Conservation (phyloP, 352 stramenopile species). For the Blastocystis hominis region DNA sequence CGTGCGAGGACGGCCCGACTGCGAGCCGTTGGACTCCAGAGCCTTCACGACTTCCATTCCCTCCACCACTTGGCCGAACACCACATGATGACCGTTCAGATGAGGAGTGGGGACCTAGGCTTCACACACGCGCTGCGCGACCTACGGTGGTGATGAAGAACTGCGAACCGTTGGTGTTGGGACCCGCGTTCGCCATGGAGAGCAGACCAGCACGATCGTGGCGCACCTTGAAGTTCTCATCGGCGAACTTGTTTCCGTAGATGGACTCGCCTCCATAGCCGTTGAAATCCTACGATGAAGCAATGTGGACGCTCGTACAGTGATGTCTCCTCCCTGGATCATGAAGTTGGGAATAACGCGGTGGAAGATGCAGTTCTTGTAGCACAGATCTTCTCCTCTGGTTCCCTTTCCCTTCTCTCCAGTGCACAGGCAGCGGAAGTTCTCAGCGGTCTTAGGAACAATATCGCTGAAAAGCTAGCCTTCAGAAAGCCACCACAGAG, state of each 20-base stretch:
- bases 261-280: conserved; percentile 64
- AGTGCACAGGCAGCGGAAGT: conserved; percentile 91
- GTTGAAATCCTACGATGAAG: conserved; percentile 54
- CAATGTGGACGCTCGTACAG: conserved; percentile 65
- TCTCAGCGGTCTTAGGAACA: conserved; percentile 92
- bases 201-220: conserved; percentile 84
- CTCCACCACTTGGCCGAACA: conserved; percentile 92
- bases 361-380: conserved; percentile 81
- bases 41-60: conserved; percentile 88
- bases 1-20: conserved; percentile 77
- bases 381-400: conserved; percentile 70
- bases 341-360: conserved; percentile 83
- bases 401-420: conserved; percentile 82
- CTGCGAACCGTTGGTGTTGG: conserved; percentile 88
- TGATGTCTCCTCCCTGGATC: conserved; percentile 93
- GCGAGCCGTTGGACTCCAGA: conserved; percentile 85
- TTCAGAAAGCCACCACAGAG: not conserved
- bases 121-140: conserved; percentile 61
- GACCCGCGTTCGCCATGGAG: conserved; percentile 89
- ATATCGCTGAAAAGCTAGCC: conserved; percentile 68
- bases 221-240: conserved; percentile 86
- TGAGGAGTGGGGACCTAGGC: conserved; percentile 83
- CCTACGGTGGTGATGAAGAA: conserved; percentile 84
- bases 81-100: conserved; percentile 93
- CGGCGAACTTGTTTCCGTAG: conserved; percentile 68